phyloP scores from a whole-genome alignment of 345 rosid genomes.

The Bruguiera parviflora region DNA sequence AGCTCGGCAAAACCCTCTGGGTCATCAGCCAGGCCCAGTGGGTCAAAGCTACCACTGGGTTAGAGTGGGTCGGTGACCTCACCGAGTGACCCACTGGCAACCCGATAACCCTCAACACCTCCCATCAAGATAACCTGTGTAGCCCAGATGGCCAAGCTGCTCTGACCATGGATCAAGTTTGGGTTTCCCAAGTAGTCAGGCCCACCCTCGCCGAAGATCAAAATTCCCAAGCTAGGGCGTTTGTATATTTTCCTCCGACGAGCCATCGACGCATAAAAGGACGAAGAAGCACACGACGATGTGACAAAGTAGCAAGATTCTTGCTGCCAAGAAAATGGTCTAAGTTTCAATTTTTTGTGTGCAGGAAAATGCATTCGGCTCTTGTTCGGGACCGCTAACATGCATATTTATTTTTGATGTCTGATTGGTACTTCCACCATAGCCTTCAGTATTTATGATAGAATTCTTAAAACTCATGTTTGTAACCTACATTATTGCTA shows the following conservation, averaged over 20 bases:
- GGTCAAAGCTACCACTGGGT: conserved; percentile 30
- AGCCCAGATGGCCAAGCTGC: conserved; percentile 27
- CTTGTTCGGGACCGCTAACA: too few relatives aligned
- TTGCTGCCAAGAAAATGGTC: too few relatives aligned
- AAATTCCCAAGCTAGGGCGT: conserved; percentile 5
- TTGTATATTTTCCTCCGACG: neutral
- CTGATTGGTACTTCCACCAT: too few relatives aligned
- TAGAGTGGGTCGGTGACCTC: conserved; percentile 25
- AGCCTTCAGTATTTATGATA: too few relatives aligned
- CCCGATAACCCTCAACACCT: conserved; percentile 20
- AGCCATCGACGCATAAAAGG: conserved; percentile 4
- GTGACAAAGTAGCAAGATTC: too few relatives aligned
- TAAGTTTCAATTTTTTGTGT: neutral
- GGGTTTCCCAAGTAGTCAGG: conserved; percentile 29
- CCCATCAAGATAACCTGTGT: conserved; percentile 26
- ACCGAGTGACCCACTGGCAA: conserved; percentile 17
- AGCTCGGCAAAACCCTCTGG: conserved; percentile 26
- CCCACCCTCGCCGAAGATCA: conserved; percentile 19
- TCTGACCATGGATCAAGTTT: conserved; percentile 28
- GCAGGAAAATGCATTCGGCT: neutral
- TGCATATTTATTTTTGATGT: too few relatives aligned
- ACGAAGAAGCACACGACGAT: too few relatives aligned
- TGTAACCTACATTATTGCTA: too few relatives aligned
- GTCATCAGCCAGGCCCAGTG: conserved; percentile 29
- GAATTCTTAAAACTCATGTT: too few relatives aligned